Evolutionary conservation across 2,329 filamentous ascomycete genomes (phyloP).

Genomic region (Colletotrichum simmondsii): DNA sequence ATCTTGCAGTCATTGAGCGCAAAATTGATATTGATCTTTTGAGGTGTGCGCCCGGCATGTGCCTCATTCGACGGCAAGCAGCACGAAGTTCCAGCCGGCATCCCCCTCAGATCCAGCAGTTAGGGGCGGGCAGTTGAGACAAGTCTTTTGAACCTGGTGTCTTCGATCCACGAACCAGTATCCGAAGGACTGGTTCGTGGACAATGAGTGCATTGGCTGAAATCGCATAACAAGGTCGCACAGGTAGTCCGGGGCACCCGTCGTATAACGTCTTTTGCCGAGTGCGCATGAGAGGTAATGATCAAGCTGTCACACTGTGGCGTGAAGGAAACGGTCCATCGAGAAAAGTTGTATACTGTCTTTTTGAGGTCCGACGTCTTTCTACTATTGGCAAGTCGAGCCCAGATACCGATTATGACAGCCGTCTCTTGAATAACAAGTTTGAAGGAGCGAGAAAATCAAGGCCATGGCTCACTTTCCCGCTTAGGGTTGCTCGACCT

Average conservation of each 20-base stretch:
- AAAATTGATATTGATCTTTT: neutral
- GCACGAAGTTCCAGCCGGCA: neutral
- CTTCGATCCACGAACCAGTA: slow-evolving; percentile 25
- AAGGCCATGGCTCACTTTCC: neutral
- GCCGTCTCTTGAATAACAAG: neutral
- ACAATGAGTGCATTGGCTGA: slow-evolving; percentile 2
- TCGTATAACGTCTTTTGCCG: slow-evolving; percentile 28
- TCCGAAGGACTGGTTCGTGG: slow-evolving; percentile 23
- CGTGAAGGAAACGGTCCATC: neutral
- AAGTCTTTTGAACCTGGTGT: slow-evolving; percentile 24
- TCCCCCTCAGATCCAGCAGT: slow-evolving; percentile 7
- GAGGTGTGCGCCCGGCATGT: neutral
- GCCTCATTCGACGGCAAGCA: neutral
- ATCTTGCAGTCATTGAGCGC: neutral
- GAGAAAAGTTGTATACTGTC: neutral
- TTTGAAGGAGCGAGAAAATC: neutral
- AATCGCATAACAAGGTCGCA: slow-evolving; percentile 2
- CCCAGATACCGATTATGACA: neutral
- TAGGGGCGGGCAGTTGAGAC: slow-evolving; percentile 15
- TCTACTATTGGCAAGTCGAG: neutral
- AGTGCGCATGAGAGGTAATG: neutral
- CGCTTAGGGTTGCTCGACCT: neutral
- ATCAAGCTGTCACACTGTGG: neutral
- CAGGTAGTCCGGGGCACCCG: slow-evolving; percentile 3
- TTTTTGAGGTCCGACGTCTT: neutral